These are phyloP conservation scores for Penicillium glabrum DNA, from an alignment of 2,329 filamentous ascomycete species.

Conservation along the genomic window DNA sequence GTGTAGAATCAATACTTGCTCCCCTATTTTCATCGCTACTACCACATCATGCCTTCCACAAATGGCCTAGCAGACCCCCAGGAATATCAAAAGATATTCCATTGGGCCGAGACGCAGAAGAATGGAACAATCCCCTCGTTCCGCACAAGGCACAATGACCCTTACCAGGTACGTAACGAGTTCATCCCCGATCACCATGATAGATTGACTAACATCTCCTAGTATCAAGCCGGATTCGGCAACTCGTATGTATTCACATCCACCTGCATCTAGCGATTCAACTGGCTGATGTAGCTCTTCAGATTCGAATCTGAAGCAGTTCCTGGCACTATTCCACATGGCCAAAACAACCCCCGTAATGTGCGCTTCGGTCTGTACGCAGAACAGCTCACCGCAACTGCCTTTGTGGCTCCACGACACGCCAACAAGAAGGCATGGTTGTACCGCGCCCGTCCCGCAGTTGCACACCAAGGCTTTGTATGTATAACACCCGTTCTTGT, in stretches of 20 bases:
- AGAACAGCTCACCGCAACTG: slow-evolving; percentile 57
- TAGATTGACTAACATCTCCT: not conserved
- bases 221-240: slow-evolving; percentile 59
- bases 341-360: slow-evolving; percentile 39
- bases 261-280: slow-evolving; percentile 16
- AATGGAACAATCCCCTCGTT: slow-evolving; percentile 58
- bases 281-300: slow-evolving; percentile 26
- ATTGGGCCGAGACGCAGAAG: slow-evolving; percentile 63
- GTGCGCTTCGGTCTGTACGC: slow-evolving; percentile 38
- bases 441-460: slow-evolving; percentile 57
- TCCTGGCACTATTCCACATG: slow-evolving; percentile 39
- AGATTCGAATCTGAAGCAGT: slow-evolving; percentile 40
- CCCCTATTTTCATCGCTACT: not conserved
- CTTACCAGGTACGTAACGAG: slow-evolving; percentile 46
- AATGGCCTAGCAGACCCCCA: slow-evolving; percentile 26
- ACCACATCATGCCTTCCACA: slow-evolving; percentile 26
- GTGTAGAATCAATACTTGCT: not conserved
- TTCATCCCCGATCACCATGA: not conserved
- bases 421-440: slow-evolving; percentile 61
- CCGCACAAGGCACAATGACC: slow-evolving; percentile 53
- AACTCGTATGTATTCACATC: slow-evolving; percentile 42
- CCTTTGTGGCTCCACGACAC: slow-evolving; percentile 58
- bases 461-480: slow-evolving; percentile 55
- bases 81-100: slow-evolving; percentile 54
- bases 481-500: not conserved